Evolutionary conservation across 2,329 filamentous ascomycete species (phyloP).

Genomic region (Zelopaecilomyces penicillatus): DNA sequence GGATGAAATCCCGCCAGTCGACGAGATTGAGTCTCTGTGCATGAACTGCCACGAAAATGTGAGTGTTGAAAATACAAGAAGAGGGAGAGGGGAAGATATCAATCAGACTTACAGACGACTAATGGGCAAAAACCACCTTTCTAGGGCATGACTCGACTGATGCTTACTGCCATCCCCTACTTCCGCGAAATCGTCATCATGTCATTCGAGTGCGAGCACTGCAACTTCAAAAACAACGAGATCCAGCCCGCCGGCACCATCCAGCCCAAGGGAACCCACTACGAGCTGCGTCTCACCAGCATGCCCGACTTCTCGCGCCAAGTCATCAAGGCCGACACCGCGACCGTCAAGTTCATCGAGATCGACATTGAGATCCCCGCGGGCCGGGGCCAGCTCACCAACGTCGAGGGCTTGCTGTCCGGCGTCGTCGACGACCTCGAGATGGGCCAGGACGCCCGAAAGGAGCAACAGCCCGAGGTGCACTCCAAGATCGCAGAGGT

Average conservation of each 20-base stretch:
- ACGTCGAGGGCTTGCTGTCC: conserved; percentile 78
- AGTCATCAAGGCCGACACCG: conserved; percentile 86
- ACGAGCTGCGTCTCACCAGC: conserved; percentile 68
- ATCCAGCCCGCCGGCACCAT: conserved; percentile 89
- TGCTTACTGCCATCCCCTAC: conserved; percentile 89
- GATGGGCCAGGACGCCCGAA: conserved; percentile 73
- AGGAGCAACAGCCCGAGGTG: conserved; percentile 67
- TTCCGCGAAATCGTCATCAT: conserved; percentile 97
- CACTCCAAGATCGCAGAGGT: conserved; percentile 70
- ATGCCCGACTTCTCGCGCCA: conserved; percentile 72
- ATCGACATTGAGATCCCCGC: conserved; percentile 88
- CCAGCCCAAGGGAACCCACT: conserved; percentile 79
- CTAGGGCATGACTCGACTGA: conserved; percentile 76
- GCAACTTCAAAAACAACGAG: conserved; percentile 83
- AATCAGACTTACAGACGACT: not conserved
- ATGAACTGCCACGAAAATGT: conserved; percentile 82
- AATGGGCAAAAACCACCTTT: not conserved
- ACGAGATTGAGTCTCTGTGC: conserved; percentile 70
- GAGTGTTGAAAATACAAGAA: conserved; percentile 17
- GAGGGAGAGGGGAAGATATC: too few relatives aligned
- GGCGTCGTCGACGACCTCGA: conserved; percentile 75
- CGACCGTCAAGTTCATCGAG: conserved; percentile 78
- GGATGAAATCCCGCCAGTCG: conserved; percentile 49
- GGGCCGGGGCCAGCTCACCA: conserved; percentile 84
- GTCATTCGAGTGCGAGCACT: conserved; percentile 90